Percentiles rank a stretch among this genome's conserved stretches.
Evolutionary conservation across 2,329 filamentous ascomycete species (phyloP).

Genomic region (Plectosphaerella cucumerina): DNA sequence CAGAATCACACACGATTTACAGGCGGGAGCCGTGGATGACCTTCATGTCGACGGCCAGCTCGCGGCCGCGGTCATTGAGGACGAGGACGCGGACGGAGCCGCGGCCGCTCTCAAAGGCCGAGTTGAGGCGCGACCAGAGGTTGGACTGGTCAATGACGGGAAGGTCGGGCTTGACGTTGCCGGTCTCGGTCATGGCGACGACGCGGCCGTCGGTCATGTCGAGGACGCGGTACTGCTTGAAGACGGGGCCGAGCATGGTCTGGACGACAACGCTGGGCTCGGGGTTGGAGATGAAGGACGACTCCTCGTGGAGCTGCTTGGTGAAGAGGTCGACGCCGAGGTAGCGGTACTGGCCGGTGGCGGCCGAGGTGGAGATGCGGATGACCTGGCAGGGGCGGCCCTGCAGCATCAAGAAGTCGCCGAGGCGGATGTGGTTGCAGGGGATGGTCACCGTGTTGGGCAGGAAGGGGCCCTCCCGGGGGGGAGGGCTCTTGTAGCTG

Average conservation of each 20-base stretch:
- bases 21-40: slow-evolving; percentile 78
- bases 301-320: slow-evolving; percentile 99
- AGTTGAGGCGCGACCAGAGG: slow-evolving; percentile 75
- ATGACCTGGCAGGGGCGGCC: slow-evolving; percentile 99
- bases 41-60: slow-evolving; percentile 99
- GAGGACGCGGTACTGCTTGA: slow-evolving; percentile 99
- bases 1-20: slow-evolving; percentile 34
- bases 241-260: slow-evolving; percentile 98
- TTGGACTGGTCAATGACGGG: slow-evolving; percentile 93
- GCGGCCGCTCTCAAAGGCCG: slow-evolving; percentile 85
- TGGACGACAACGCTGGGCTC: slow-evolving; percentile 95
- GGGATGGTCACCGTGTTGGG: slow-evolving; percentile 95
- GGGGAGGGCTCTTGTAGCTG: slow-evolving; percentile 7
- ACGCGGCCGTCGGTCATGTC: slow-evolving; percentile 86
- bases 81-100: slow-evolving; percentile 93
- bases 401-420: slow-evolving; percentile 98
- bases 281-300: slow-evolving; percentile 94
- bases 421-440: slow-evolving; percentile 98
- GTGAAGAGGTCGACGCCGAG: slow-evolving; percentile 99
- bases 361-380: slow-evolving; percentile 95
- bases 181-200: slow-evolving; percentile 97
- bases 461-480: slow-evolving; percentile 26
- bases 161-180: slow-evolving; percentile 95
- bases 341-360: slow-evolving; percentile 99
- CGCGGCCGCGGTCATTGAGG: slow-evolving; percentile 86